Evolutionary conservation across 2,329 filamentous ascomycete genomes (phyloP), one percentile per base, ranked within the genome.

Genomic region (Phyllosticta capitalensis): DNA sequence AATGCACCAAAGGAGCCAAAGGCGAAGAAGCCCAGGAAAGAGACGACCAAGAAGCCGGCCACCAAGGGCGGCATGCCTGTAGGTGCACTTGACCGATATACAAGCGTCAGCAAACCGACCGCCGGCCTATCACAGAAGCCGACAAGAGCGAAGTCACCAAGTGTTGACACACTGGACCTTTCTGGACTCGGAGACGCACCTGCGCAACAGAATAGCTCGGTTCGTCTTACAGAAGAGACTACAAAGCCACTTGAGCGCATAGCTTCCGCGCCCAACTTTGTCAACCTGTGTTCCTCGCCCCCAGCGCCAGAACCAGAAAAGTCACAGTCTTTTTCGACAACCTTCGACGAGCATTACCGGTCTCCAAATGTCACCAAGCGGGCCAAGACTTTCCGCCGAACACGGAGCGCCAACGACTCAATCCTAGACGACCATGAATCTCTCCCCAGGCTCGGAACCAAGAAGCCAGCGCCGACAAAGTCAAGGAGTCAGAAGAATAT

Each of bases 361-460:
- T 56, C 58, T 4, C 50, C 58, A 2, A 60, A 60, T 22, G 19
- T 56, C 12, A 60, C 54, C 5, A 60, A 60, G 17, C 58, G 58
- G 9, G 28, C 24, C 5, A 30, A 30, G 12, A 53, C 17, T 24
- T n/a, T 56, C 7, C 49, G 54, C 10, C 49, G 30, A 10, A 28
- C 24, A 14, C 20, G 20, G 14, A 53, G 38, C n/a, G 38, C 38
- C 14, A n/a, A 45, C 30, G 30, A 38, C 30, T 17, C 30, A 3
- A 9, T 38, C 10, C 30, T 4, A 38, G 30, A 38, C 14, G 38
- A n/a, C 14, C 38, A n/a, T n/a, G 3, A n/a, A 17, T 45, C 17
- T n/a, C 17, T 7, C 14, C 17, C 38, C 50, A 9, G 49, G n/a
- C 12, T 50, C 52, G 12, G 51, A 24, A 4, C 30, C 52, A n/a